phyloP scores from a whole-genome alignment of 257 asterid species.

The Knoxia roxburghii region DNA sequence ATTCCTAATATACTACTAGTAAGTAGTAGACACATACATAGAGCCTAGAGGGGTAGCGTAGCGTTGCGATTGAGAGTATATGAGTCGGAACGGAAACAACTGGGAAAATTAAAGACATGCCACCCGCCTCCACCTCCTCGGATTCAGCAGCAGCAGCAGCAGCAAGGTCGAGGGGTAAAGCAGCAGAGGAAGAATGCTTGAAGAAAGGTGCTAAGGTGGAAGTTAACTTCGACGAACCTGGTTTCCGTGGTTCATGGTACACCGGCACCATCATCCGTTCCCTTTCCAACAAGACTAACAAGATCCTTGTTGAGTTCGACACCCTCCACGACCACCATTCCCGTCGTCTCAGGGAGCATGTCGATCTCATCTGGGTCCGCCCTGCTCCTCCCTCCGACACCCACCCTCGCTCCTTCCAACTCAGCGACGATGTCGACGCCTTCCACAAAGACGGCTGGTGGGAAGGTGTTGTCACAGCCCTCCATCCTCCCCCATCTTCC shows the following conservation, averaged over 20 bases:
- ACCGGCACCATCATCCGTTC: constrained; percentile 42
- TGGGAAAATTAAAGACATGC: too few relatives aligned
- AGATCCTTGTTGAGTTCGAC: constrained; percentile 33
- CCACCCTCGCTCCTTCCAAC: constrained; percentile 28
- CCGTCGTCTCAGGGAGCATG: constrained; percentile 29
- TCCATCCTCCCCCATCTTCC: constrained; percentile 12
- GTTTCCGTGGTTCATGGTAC: constrained; percentile 60
- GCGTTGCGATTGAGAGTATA: too few relatives aligned
- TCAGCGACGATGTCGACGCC: constrained; percentile 57
- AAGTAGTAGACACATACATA: too few relatives aligned
- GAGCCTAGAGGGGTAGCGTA: too few relatives aligned
- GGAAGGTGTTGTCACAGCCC: constrained; percentile 43
- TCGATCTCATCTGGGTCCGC: constrained; percentile 37
- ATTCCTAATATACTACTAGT: too few relatives aligned
- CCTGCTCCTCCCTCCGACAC: constrained; percentile 49
- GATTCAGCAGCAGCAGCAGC: background rate
- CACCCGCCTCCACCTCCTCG: too few relatives aligned
- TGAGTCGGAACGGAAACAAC: too few relatives aligned
- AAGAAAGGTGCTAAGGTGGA: constrained; percentile 39
- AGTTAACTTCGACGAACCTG: constrained; percentile 44
- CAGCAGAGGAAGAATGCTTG: constrained; percentile 22
- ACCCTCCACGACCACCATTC: constrained; percentile 17
- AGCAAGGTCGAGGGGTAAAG: background rate
- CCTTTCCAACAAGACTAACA: constrained; percentile 13
- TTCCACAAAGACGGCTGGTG: constrained; percentile 66